Base-by-base conservation (phyloP, 2,329 filamentous ascomycete species). In the Trichoderma sp. region DNA sequence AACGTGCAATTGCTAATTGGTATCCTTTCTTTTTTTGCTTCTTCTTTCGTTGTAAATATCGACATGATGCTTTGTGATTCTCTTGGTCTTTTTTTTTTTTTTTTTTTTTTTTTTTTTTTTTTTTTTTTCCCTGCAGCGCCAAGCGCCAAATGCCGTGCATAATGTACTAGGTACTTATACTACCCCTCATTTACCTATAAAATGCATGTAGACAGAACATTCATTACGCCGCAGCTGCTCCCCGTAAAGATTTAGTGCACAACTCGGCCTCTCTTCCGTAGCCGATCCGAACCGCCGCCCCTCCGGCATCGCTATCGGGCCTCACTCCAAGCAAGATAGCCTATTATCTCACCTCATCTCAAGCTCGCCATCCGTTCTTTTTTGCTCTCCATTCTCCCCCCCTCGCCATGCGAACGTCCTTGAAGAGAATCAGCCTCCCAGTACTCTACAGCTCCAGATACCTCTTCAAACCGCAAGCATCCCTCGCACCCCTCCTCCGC, bases 1-100 rank as follows among this genome's bases (percentile, higher is more conserved):
- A 74, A 74, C 73, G 72, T 73, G 70, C 69, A 76, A 74, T 74
- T 76, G 74, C 75, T 76, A 76, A 13, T 5, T 63, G 45, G 59
- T 52, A 34, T 25, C 17, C 6, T 13, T 48, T 64, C n/a, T 57
- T 50, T 68, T 68, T 70, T 45, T 70, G 67, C 35, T 42, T 32
- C 29, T 57, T 54, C n/a, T 32, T 56, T 32, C 15, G 25, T 12
- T 22, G 27, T 5, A 22, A 48, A 34, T 29, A 10, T 22, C 7
- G 22, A 25, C 12, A 10, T 17, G 1, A 6, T 7, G 13, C 10
- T 34, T 34, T 52, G 5, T 1, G 3, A 8, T 57, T 22, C 27
- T 27, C 34, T 48, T n/a, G 5, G 1, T 15, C 7, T 9, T 2
- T 25, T 13, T 34, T 34, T 15, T 6, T 35, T 15, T 53, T 32